Base-by-base conservation (phyloP, 441 rosid species). In the Aquilaria agallochum region DNA sequence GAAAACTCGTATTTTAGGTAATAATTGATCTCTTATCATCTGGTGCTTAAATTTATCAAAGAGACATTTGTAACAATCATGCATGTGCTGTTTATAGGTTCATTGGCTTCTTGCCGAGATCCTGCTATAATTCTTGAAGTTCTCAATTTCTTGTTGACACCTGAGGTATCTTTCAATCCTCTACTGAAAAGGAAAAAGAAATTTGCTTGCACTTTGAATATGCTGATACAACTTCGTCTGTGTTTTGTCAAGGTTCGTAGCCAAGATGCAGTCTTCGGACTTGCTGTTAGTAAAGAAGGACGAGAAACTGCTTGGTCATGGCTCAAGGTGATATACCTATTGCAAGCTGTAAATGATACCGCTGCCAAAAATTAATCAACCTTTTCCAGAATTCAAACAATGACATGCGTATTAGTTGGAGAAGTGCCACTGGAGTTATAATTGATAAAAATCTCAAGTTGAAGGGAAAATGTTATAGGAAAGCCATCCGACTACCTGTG, bases 1-100 rank as follows among this genome's bases (percentile, higher is more conserved):
- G 84, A 95, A 92, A 83, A 86, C 86, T 27, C 87, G 99, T 72
- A 80, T 95, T 71, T 75, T 95, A 61, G 76, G 99, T 95, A 83
- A 42, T 47, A 49, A 71, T 45, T 42, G 47, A 32, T 56, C 45
- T 52, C 57, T 52, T 31, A 8, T 20, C 2, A 51, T 42, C 10
- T 58, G 3, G 14, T 66, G 55, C 59, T 14, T 14, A 9, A 58
- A 50, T 69, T 15, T 51, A 12, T 64, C 59, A 49, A 34, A 36
- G 55, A 65, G 45, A 50, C 44, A 51, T 57, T 20, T 55, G 48
- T 31, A 33, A 45, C 44, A 32, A 31, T 31, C 9, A 14, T 50
- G 50, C 56, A 57, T 34, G 27, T 59, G 11, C 50, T 10, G 12
- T 60, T 55, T 76, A 67, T 77, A 95, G 99, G 93, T 67, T 78